Conservation (phyloP, 192 early-diverging fungal species). For the Backusella parvicylindrica region DNA sequence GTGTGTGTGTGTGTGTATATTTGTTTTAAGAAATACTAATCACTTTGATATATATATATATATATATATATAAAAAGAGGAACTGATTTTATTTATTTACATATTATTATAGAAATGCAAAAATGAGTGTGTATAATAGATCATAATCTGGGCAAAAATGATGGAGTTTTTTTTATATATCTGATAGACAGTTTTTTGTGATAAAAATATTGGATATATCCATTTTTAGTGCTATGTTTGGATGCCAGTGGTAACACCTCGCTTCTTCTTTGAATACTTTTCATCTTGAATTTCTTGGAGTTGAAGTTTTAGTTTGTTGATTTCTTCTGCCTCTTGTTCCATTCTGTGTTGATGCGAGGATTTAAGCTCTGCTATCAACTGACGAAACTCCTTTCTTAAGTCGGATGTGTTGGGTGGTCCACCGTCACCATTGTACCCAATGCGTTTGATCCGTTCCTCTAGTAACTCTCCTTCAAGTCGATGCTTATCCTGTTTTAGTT, state of each 20-base stretch:
- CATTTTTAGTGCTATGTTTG: not conserved
- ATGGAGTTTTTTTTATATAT: too few relatives aligned
- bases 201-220: too few relatives aligned
- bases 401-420: slow-evolving; percentile 37
- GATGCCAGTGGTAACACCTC: slow-evolving; percentile 24
- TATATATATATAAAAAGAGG: too few relatives aligned
- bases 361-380: slow-evolving; percentile 46
- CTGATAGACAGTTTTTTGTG: too few relatives aligned
- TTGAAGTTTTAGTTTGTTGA: slow-evolving; percentile 34
- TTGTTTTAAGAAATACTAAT: not conserved
- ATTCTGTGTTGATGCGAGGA: slow-evolving; percentile 44
- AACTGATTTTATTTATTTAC: too few relatives aligned
- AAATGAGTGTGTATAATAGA: too few relatives aligned
- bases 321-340: slow-evolving; percentile 43
- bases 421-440: slow-evolving; percentile 21
- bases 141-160: too few relatives aligned
- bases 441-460: slow-evolving; percentile 31
- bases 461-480: slow-evolving; percentile 35
- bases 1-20: too few relatives aligned
- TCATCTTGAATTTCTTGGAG: slow-evolving; percentile 46
- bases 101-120: too few relatives aligned
- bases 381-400: slow-evolving; percentile 53
- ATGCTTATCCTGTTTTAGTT: slow-evolving; percentile 16
- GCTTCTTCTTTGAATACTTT: slow-evolving; percentile 23
- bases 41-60: too few relatives aligned